Evolutionary conservation across 768 basidiomycete species (phyloP), one percentile per base, ranked within the genome.

Genomic region (Imleria badia): DNA sequence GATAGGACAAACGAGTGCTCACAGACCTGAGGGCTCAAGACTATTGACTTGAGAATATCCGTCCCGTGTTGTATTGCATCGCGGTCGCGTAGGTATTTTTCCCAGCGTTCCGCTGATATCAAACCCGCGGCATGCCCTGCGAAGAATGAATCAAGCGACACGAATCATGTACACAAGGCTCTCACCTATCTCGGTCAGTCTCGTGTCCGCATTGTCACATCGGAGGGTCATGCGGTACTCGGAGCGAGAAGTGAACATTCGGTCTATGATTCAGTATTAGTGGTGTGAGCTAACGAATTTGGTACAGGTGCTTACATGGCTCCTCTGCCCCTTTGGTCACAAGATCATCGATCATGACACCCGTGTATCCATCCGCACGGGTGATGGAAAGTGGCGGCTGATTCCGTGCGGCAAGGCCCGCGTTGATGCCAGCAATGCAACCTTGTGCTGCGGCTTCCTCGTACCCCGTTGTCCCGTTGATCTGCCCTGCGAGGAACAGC

Each of bases 371-470:
- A 61, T 96, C 91, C 6, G 91, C 91, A n/a, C 94, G 82, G 12
- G 85, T 83, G 33, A 95, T 67, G 3, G 84, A 63, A 17, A 96
- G 67, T 0, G 87, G 82, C 1, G 81, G 74, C 38, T 73, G 77
- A 14, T 73, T 66, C 4, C 76, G 74, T 9, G 90, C 85, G 0
- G 83, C 73, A 3, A 93, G 77, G 0, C 91, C 94, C 0, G 94
- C 94, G 52, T 96, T 95, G 47, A 91, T 85, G 3, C 94, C 93
- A 1, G 93, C 94, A 0, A 96, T 72, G n/a, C 83, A 75, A 10
- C 94, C 94, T 67, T 95, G 94, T 5, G 90, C 91, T 3, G 91
- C 94, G 2, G 94, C 94, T 73, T 96, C 94, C 67, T 96, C 94
- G 66, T 96, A 96, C 6, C 94, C 94, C 2, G 94, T 96, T 1